Percentiles rank a stretch among this genome's conserved stretches.
These are phyloP conservation scores for Dioszegia hungarica DNA, from an alignment of 768 basidiomycete species.

Conservation along the genomic window DNA sequence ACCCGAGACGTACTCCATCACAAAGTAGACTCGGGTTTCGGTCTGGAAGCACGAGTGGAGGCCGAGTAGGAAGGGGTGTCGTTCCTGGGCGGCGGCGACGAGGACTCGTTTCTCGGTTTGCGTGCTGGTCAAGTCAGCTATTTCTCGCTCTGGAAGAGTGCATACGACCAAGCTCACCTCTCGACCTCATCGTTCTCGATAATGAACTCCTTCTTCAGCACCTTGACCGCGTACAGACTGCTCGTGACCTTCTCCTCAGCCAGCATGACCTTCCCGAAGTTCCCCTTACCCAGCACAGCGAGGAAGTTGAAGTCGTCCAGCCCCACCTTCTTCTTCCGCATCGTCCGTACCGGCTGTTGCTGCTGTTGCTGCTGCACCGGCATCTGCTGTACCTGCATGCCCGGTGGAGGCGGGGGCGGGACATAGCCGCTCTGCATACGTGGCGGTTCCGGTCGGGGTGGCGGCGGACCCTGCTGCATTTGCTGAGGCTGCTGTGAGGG, in stretches of 20 bases:
- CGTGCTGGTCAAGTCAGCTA: slow-evolving; percentile 58
- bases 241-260: slow-evolving; percentile 94
- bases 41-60: slow-evolving; percentile 99
- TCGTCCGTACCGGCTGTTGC: slow-evolving; percentile 8
- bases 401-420: slow-evolving; percentile 1
- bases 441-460: not conserved
- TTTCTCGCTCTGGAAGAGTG: too few species aligned
- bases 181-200: slow-evolving; percentile 99
- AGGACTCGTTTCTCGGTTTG: slow-evolving; percentile 99
- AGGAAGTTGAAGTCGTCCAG: slow-evolving; percentile 99
- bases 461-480: not conserved
- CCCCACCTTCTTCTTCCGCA: slow-evolving; percentile 66
- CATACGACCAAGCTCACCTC: slow-evolving; percentile 60
- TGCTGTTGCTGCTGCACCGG: too few species aligned
- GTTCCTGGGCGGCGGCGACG: slow-evolving; percentile 89
- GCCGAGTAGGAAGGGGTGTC: slow-evolving; percentile 94
- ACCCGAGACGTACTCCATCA: slow-evolving; percentile 99
- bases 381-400: slow-evolving; percentile 12
- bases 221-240: slow-evolving; percentile 94
- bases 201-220: slow-evolving; percentile 99
- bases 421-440: slow-evolving; percentile 5
- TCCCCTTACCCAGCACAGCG: slow-evolving; percentile 96
- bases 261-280: slow-evolving; percentile 99
- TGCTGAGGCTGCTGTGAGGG: not conserved
- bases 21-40: slow-evolving; percentile 97